Evolutionary conservation across 768 basidiomycete species (phyloP).

Genomic region (Boletus subcaerulescens): DNA sequence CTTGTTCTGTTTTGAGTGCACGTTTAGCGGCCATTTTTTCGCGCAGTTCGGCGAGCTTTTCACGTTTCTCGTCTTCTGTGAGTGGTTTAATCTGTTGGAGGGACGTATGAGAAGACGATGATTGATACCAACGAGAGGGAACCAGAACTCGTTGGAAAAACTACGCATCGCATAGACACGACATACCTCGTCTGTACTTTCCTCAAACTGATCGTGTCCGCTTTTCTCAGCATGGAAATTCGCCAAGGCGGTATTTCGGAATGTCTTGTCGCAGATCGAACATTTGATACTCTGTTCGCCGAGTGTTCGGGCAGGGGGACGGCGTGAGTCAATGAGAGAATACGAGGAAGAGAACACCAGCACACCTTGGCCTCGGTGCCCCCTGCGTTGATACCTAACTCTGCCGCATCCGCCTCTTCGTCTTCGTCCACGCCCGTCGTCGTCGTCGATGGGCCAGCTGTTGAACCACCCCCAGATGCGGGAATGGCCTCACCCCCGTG

Average conservation of each 20-base stretch:
- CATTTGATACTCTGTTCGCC: conserved; percentile 69
- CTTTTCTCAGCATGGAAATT: conserved; percentile 94
- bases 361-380: conserved; percentile 67
- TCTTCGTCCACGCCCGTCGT: conserved; percentile 58
- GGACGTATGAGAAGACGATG: too few species aligned
- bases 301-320: too few species aligned
- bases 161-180: too few species aligned
- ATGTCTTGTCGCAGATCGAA: conserved; percentile 79
- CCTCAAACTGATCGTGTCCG: conserved; percentile 95
- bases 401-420: conserved; percentile 54
- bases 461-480: conserved; percentile 41
- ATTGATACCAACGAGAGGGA: too few species aligned
- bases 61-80: conserved; percentile 90
- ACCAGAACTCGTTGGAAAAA: too few species aligned
- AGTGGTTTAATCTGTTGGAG: conserved; percentile 63
- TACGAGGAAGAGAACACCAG: too few species aligned
- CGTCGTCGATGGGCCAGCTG: conserved; percentile 18
- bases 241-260: conserved; percentile 82
- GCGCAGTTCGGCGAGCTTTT: conserved; percentile 75
- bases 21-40: conserved; percentile 81
- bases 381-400: conserved; percentile 36
- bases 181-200: conserved; percentile 85
- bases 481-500: conserved; percentile 77
- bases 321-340: background rate
- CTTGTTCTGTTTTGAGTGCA: conserved; percentile 64